These are phyloP conservation scores for Phascolomyces articulosus DNA, from an alignment of 371 early-diverging fungal genomes.

Conservation along the genomic window DNA sequence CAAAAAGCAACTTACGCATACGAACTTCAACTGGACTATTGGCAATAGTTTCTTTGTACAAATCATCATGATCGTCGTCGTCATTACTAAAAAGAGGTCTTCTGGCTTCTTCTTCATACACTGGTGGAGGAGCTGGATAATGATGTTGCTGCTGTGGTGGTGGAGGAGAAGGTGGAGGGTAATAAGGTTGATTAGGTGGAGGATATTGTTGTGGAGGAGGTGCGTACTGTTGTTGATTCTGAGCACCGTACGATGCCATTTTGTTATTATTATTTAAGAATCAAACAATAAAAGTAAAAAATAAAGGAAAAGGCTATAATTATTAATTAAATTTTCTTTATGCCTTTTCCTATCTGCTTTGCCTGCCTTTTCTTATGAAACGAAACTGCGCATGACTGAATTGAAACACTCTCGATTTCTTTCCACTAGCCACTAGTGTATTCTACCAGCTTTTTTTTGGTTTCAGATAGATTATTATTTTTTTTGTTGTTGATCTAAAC, in stretches of 20 bases:
- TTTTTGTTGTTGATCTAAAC: no score
- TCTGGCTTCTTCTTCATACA: slow-evolving; percentile 41
- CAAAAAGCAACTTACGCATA: slow-evolving; percentile 39
- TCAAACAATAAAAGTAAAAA: neutral
- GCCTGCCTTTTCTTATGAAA: no score
- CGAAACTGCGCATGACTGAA: no score
- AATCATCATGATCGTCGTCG: slow-evolving; percentile 54
- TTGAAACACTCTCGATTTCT: no score
- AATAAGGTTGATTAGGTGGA: no score
- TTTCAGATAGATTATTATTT: neutral
- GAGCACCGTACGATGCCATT: slow-evolving; percentile 24
- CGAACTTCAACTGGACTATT: slow-evolving; percentile 62
- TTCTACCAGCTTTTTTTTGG: no score
- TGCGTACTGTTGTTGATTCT: slow-evolving; percentile 29
- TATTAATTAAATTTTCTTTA: no score
- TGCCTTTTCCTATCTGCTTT: no score
- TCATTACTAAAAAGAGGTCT: slow-evolving; percentile 34
- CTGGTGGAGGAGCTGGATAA: slow-evolving; percentile 52
- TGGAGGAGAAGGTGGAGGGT: no score
- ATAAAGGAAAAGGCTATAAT: no score
- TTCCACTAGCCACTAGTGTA: no score
- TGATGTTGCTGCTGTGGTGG: slow-evolving; percentile 13
- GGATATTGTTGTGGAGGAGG: slow-evolving; percentile 36
- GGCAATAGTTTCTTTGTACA: slow-evolving; percentile 59
- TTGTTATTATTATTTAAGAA: neutral